Base-by-base conservation (phyloP, 2,329 filamentous ascomycete species). In the Canariomyces notabilis region DNA sequence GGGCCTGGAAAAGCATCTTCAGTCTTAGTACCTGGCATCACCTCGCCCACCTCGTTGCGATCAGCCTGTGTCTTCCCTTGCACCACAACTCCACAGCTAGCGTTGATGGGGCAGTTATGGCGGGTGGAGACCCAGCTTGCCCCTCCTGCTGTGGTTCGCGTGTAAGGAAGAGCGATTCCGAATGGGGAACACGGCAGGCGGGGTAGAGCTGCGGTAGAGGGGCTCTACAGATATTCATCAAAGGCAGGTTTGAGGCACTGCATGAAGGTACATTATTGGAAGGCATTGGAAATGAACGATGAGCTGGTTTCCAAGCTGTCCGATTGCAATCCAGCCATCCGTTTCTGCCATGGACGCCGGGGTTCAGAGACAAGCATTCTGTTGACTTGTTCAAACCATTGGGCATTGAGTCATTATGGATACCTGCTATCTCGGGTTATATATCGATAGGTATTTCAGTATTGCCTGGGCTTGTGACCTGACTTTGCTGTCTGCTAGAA, bases 141-240 rank as follows among this genome's bases (percentile, higher is more conserved):
- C 21, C 32, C 23, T 36, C 46, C 39, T 51, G 41, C 16, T 23
- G 34, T 23, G 37, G 35, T 37, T 37, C 31, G 37, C 38, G 39
- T 49, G 39, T 20, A 31, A 21, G 20, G 23, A 31, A 34, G 37
- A 36, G 31, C 20, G 32, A 37, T 46, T 39, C 43, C 18, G 40
- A 32, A 48, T 40, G 42, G 42, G 48, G 45, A 44, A 42, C 45
- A 46, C 48, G 36, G 45, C 44, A 53, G 48, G 51, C 48, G 48
- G 48, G 51, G 51, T 53, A 29, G 14, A 8, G 26, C 26, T 29
- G 4, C 4, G n/a, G n/a, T n/a, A n/a, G n/a, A n/a, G n/a, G n/a
- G n/a, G n/a, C n/a, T n/a, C n/a, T n/a, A n/a, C n/a, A n/a, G n/a
- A n/a, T n/a, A n/a, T n/a, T n/a, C n/a, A n/a, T n/a, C n/a, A n/a